A percentile compares a stretch with the other conserved stretches of the same genome.
phyloP scores from a whole-genome alignment of 768 basidiomycete genomes.

The Vararia minispora region DNA sequence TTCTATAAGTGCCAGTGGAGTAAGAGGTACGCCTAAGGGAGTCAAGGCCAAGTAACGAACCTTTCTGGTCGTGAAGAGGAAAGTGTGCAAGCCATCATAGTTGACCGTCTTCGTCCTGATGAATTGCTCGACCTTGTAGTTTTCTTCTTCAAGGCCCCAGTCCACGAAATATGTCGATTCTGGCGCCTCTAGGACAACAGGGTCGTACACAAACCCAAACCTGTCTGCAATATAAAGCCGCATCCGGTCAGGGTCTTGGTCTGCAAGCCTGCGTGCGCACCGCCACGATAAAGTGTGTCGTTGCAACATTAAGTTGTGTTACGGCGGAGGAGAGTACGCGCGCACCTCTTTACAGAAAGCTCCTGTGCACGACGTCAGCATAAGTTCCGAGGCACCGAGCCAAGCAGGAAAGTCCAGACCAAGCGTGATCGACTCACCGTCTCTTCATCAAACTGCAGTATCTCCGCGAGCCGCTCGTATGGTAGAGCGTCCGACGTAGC shows the following conservation, averaged over 20 bases:
- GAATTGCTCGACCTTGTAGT: constrained; percentile 23
- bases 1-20: background rate
- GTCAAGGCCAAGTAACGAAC: constrained; percentile 19
- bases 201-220: constrained; percentile 43
- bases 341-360: constrained; percentile 25
- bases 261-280: constrained; percentile 18
- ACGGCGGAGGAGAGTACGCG: background rate
- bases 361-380: constrained; percentile 2
- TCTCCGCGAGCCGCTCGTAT: constrained; percentile 17
- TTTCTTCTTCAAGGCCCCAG: constrained; percentile 32
- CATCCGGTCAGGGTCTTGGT: constrained; percentile 17
- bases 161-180: constrained; percentile 35
- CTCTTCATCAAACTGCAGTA: constrained; percentile 28
- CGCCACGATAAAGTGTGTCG: constrained; percentile 2
- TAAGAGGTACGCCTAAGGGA: no score
- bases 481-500: constrained; percentile 23
- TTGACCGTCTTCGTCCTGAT: constrained; percentile 18
- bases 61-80: constrained; percentile 34
- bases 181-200: constrained; percentile 40
- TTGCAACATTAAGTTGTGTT: background rate
- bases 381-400: background rate
- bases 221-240: constrained; percentile 27
- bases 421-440: constrained; percentile 22
- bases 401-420: background rate
- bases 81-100: constrained; percentile 34